A percentile compares a stretch with the other conserved stretches of the same genome.
These are phyloP conservation scores for Psilocybe cubensis DNA, from an alignment of 768 basidiomycete genomes.

Conservation along the genomic window DNA sequence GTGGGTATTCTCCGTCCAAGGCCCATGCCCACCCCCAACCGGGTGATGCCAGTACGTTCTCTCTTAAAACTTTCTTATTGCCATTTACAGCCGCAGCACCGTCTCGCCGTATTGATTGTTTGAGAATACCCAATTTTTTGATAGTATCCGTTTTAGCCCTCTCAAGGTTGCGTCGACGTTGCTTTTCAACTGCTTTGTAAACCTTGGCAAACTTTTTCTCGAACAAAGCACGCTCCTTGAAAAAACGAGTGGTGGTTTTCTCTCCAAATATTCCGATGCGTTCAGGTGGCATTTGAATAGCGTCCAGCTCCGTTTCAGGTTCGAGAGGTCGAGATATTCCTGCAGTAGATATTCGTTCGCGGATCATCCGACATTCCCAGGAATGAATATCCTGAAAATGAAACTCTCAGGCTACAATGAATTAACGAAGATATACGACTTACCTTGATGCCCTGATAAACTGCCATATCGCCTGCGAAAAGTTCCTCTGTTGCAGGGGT, in stretches of 20 bases:
- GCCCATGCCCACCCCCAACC: slow-evolving; percentile 89
- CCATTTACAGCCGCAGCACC: slow-evolving; percentile 11
- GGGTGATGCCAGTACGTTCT: slow-evolving; percentile 43
- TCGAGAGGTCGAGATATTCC: slow-evolving; percentile 89
- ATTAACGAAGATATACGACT: slow-evolving; percentile 9
- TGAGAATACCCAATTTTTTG: slow-evolving; percentile 53
- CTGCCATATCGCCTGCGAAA: slow-evolving; percentile 61
- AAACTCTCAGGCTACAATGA: background rate
- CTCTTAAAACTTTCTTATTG: slow-evolving; percentile 29
- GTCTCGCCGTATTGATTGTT: slow-evolving; percentile 37
- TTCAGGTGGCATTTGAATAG: slow-evolving; percentile 65
- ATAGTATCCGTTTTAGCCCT: slow-evolving; percentile 65
- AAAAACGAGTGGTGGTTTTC: slow-evolving; percentile 73
- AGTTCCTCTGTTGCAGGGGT: slow-evolving; percentile 27
- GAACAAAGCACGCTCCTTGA: slow-evolving; percentile 60
- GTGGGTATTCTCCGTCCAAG: slow-evolving; percentile 81
- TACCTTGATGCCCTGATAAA: slow-evolving; percentile 60
- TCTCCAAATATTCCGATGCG: slow-evolving; percentile 80
- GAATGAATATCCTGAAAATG: slow-evolving; percentile 32
- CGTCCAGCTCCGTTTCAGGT: slow-evolving; percentile 63
- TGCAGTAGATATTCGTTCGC: slow-evolving; percentile 84
- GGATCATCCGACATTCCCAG: slow-evolving; percentile 74
- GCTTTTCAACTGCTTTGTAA: slow-evolving; percentile 61
- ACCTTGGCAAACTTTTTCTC: slow-evolving; percentile 69
- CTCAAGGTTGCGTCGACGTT: slow-evolving; percentile 66